These are phyloP conservation scores for Fusarium sp. DNA, from an alignment of 2,329 filamentous ascomycete species.

Conservation along the genomic window DNA sequence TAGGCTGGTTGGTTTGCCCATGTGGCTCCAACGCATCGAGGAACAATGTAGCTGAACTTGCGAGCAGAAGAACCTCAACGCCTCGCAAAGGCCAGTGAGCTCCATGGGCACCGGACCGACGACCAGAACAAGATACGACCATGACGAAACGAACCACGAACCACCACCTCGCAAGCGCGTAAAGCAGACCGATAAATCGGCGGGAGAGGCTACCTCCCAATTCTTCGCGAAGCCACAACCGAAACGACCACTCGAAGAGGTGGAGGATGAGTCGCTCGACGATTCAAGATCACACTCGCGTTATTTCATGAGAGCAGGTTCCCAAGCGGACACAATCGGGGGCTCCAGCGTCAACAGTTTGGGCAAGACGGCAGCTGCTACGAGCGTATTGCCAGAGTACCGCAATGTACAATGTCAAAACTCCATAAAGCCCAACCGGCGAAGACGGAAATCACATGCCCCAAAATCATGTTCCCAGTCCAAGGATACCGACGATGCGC, in stretches of 20 bases:
- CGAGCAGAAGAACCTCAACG: constrained; percentile 46
- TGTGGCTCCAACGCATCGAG: neutral
- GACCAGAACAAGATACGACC: constrained; percentile 4
- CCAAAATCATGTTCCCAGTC: neutral
- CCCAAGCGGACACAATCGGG: constrained; percentile 38
- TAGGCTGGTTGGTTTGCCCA: constrained; percentile 43
- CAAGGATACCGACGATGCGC: constrained; percentile 25
- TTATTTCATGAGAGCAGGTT: constrained; percentile 39
- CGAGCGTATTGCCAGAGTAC: constrained; percentile 37
- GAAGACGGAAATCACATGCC: constrained; percentile 16
- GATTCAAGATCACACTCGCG: constrained; percentile 20
- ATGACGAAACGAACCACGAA: constrained; percentile 18
- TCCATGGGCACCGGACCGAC: constrained; percentile 31
- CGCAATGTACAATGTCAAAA: constrained; percentile 36
- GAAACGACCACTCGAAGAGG: constrained; percentile 14
- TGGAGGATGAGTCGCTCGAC: constrained; percentile 28
- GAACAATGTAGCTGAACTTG: constrained; percentile 23
- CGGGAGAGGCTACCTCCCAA: neutral
- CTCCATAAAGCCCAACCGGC: constrained; percentile 11
- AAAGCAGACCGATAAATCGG: constrained; percentile 20
- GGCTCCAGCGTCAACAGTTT: constrained; percentile 34
- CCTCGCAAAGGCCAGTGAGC: constrained; percentile 36
- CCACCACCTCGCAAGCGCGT: constrained; percentile 44
- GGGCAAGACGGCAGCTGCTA: constrained; percentile 26
- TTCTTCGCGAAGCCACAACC: constrained; percentile 5